Conservation (phyloP, 257 asterid genomes). For the Hygrophila difformis region DNA sequence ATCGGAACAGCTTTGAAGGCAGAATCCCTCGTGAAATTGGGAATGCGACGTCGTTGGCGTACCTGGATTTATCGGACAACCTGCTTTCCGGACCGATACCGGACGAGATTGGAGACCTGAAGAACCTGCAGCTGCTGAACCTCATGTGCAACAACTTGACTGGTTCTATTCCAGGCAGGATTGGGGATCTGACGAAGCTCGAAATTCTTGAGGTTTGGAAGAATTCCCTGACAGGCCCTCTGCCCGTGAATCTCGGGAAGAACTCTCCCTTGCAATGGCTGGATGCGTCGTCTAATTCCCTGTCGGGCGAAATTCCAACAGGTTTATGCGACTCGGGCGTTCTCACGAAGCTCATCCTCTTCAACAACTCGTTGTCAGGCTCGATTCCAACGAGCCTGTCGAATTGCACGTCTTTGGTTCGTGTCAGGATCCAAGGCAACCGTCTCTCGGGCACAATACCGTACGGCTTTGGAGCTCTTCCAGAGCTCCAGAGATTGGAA, state of each 20-base stretch:
- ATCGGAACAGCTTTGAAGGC: slow-evolving; percentile 50
- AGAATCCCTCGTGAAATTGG: slow-evolving; percentile 61
- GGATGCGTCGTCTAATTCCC: slow-evolving; percentile 63
- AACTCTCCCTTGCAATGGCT: slow-evolving; percentile 51
- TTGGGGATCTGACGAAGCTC: slow-evolving; percentile 47
- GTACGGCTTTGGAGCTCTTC: slow-evolving; percentile 52
- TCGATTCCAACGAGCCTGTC: slow-evolving; percentile 47
- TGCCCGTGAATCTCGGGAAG: slow-evolving; percentile 56
- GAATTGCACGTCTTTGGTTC: slow-evolving; percentile 53
- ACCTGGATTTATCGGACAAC: slow-evolving; percentile 63
- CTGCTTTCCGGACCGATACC: slow-evolving; percentile 53
- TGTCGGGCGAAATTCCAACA: slow-evolving; percentile 59
- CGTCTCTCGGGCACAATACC: slow-evolving; percentile 60
- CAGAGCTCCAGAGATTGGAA: slow-evolving; percentile 55
- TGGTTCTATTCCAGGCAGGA: slow-evolving; percentile 40
- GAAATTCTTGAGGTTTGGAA: slow-evolving; percentile 61
- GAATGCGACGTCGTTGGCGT: slow-evolving; percentile 32
- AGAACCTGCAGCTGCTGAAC: slow-evolving; percentile 59
- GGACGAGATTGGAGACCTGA: slow-evolving; percentile 32
- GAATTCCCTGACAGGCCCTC: slow-evolving; percentile 41
- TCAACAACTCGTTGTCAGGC: slow-evolving; percentile 68
- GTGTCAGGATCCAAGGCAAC: slow-evolving; percentile 62
- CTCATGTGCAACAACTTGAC: slow-evolving; percentile 57
- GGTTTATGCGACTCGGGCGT: slow-evolving; percentile 46
- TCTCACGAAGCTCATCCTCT: slow-evolving; percentile 69